Conservation (phyloP, 2,329 filamentous ascomycete species). For the Trichoderma koningiopsis region DNA sequence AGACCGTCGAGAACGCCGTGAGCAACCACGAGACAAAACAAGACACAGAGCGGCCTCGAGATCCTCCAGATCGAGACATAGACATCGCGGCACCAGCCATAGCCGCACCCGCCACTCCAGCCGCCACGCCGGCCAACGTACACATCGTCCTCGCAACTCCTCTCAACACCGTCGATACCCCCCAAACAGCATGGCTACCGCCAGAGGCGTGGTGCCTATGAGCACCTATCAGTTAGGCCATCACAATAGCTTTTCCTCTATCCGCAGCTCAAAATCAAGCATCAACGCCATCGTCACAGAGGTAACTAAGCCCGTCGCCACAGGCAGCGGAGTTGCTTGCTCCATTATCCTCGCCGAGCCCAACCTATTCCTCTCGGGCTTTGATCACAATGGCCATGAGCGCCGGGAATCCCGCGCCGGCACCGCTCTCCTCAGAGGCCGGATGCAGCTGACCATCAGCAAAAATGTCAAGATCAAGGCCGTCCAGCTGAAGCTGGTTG, state of each 20-base stretch:
- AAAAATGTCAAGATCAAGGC: slow-evolving; percentile 94
- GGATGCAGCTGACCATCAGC: slow-evolving; percentile 75
- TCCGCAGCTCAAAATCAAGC: slow-evolving; percentile 51
- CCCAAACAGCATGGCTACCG: slow-evolving; percentile 32
- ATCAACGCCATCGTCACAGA: slow-evolving; percentile 56
- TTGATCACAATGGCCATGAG: slow-evolving; percentile 68
- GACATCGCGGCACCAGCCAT: slow-evolving; percentile 4
- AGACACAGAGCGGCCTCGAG: slow-evolving; percentile 4
- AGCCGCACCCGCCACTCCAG: slow-evolving; percentile 20
- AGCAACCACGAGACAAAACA: neutral
- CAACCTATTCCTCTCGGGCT: slow-evolving; percentile 77
- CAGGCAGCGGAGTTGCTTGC: slow-evolving; percentile 73
- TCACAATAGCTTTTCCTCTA: slow-evolving; percentile 55
- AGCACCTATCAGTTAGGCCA: slow-evolving; percentile 38
- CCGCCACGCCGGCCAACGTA: neutral
- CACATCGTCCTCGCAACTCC: neutral
- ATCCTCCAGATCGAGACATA: slow-evolving; percentile 20
- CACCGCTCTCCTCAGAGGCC: slow-evolving; percentile 86
- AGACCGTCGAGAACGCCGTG: slow-evolving; percentile 6
- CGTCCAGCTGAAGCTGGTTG: slow-evolving; percentile 82
- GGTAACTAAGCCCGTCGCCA: slow-evolving; percentile 72
- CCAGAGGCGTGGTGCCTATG: slow-evolving; percentile 29
- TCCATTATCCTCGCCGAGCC: slow-evolving; percentile 77
- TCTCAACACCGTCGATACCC: slow-evolving; percentile 18
- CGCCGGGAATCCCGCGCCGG: slow-evolving; percentile 58